Base-by-base conservation (phyloP, 495 filamentous ascomycete species). In the Lophium mytilinum region DNA sequence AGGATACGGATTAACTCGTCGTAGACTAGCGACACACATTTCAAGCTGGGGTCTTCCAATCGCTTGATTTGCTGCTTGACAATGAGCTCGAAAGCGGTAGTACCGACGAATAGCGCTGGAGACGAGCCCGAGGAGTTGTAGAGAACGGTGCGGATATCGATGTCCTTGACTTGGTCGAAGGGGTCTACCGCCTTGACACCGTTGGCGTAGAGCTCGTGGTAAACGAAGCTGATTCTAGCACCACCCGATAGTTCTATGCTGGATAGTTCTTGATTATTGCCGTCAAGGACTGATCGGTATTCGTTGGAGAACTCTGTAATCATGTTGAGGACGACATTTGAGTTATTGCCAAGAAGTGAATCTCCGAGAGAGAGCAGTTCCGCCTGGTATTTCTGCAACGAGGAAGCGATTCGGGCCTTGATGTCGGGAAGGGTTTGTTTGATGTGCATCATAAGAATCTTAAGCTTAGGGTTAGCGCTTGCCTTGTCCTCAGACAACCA, bases 401-500 rank as follows among this genome's bases (percentile, higher is more conserved):
- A 95, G 56, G 87, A 84, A 10, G 87, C 81, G 67, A 99, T 99
- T 58, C 94, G 87, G 15, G 85, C 86, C 72, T 97, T 99, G 77
- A 99, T 99, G 69, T 99, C 93, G 24, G 93, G 93, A 10, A 99
- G 81, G 7, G 93, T 99, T 76, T 99, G 93, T 73, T 99, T 99
- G 77, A 99, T 99, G 77, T 99, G 93, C 93, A 97, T 99, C 93
- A 97, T 97, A 57, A 99, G 81, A 72, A 99, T 97, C 84, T 87
- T 71, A 14, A 52, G 62, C 9, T 51, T 34, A 62, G 4, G 21
- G 50, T 67, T 54, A 64, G 62, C 52, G 8, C 30, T 30, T 24
- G 45, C 41, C 15, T 11, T 37, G 7, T 40, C 40, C 17, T 37
- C 4, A 34, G 9, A 30, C 12, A 11, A 46, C 17, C 18, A 47